Conservation (phyloP, 805 yeast genomes). For the Blastobotrys muscicola region DNA sequence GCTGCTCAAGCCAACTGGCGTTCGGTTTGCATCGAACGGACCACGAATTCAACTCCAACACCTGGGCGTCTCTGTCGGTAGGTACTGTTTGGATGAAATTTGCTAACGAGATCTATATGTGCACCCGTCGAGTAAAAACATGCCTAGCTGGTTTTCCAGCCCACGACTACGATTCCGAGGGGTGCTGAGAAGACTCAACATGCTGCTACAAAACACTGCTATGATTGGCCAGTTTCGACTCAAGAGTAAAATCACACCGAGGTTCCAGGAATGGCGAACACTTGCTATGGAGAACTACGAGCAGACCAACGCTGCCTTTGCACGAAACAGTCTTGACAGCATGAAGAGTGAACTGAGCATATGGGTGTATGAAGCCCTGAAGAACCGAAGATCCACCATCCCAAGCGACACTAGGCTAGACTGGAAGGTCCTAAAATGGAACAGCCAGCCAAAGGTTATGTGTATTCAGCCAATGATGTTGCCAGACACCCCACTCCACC, state of each 20-base stretch:
- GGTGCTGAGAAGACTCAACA: conserved; percentile 49
- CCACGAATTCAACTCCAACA: conserved; percentile 11
- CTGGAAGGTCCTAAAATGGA: conserved; percentile 72
- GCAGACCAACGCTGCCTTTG: conserved; percentile 74
- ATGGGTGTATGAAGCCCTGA: conserved; percentile 55
- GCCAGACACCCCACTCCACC: conserved; percentile 44
- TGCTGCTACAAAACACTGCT: conserved; percentile 59
- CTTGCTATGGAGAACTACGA: conserved; percentile 69
- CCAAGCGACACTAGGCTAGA: conserved; percentile 53
- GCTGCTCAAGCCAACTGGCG: neutral
- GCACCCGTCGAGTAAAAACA: conserved; percentile 39
- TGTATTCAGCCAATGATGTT: conserved; percentile 59
- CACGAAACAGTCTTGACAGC: conserved; percentile 40
- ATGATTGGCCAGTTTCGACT: conserved; percentile 52
- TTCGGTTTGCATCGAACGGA: conserved; percentile 1
- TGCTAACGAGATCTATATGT: conserved; percentile 34
- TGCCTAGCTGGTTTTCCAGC: conserved; percentile 34
- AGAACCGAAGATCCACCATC: conserved; percentile 40
- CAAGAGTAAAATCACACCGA: conserved; percentile 59
- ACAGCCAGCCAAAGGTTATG: conserved; percentile 60
- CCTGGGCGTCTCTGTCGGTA: conserved; percentile 13
- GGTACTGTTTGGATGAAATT: neutral
- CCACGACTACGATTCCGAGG: conserved; percentile 39
- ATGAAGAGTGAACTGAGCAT: conserved; percentile 41
- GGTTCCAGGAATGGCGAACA: conserved; percentile 74